Base-by-base conservation (phyloP, 2,329 filamentous ascomycete species). In the Pestalotiopsis sp. region DNA sequence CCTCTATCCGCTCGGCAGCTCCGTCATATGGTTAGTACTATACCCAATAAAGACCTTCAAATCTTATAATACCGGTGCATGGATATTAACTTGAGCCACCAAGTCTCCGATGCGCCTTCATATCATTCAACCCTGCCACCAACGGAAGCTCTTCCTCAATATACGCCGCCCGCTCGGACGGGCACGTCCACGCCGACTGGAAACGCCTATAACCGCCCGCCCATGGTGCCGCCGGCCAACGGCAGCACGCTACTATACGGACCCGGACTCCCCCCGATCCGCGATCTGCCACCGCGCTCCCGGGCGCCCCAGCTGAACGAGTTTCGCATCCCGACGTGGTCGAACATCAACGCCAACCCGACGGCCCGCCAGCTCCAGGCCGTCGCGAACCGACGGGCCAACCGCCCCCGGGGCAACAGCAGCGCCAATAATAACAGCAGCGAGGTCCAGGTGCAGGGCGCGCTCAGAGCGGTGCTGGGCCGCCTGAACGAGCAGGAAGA, bases 1-100 rank as follows among this genome's bases (percentile, higher is more conserved):
- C 87, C 6, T 92, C 91, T 11, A 87, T 92, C 70, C 88, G 84
- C 73, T 92, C 90, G 20, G 86, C 86, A 7, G 90, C 90, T n/a
- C 90, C 90, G 56, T 92, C 90, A 11, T 92, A 92, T 77, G 83
- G 87, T 90, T 36, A 23, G 66, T 68, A 12, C 7, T 41, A 52
- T 36, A 36, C 27, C 20, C 59, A 38, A 23, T 40, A 57, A 12
- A 40, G 3, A 62, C 36, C 17, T 27, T 49, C 4, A 36, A 20
- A 27, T 20, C 31, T 36, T 2, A 36, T 36, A 36, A 36, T 36
- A 36, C 6, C 31, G 7, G 31, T 36, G 31, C 31, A 36, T 27
- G 13, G 17, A 4, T 59, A 23, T 27, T 36, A 40, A 27, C n/a
- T 9, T 61, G 31, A 40, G 12, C 36, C 49, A 36, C 4, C 17